A percentile compares a stretch with the other conserved stretches of the same genome.
These are phyloP conservation scores for Colletotrichum shisoi DNA, from an alignment of 2,329 filamentous ascomycete genomes.

Conservation along the genomic window DNA sequence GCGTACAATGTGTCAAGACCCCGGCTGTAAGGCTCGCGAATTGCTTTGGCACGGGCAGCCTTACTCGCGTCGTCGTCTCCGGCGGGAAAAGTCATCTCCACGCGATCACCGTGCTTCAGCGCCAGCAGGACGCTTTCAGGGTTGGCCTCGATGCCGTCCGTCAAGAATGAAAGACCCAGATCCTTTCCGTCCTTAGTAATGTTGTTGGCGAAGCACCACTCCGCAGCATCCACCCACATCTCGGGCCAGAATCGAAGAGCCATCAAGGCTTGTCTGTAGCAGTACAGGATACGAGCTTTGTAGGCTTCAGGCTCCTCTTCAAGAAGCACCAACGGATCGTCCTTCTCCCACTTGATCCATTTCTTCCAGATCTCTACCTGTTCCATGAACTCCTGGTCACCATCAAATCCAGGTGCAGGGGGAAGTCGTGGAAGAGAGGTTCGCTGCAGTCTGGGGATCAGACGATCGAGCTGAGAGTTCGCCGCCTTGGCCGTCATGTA, in stretches of 20 bases:
- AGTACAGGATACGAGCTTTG: slow-evolving; percentile 82
- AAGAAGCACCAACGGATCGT: slow-evolving; percentile 86
- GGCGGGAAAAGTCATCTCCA: slow-evolving; percentile 79
- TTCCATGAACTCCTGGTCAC: slow-evolving; percentile 80
- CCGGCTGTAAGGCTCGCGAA: slow-evolving; percentile 83
- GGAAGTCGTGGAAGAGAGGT: slow-evolving; percentile 82
- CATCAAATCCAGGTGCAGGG: slow-evolving; percentile 84
- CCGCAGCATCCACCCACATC: slow-evolving; percentile 92
- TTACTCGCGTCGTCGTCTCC: slow-evolving; percentile 80
- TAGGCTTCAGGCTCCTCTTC: slow-evolving; percentile 79
- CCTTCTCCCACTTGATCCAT: slow-evolving; percentile 96
- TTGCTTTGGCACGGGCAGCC: slow-evolving; percentile 77
- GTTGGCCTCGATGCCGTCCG: slow-evolving; percentile 85
- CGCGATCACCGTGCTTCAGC: slow-evolving; percentile 85
- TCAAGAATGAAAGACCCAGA: slow-evolving; percentile 76
- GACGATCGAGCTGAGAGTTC: slow-evolving; percentile 88
- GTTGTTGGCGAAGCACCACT: slow-evolving; percentile 86
- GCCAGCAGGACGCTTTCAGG: slow-evolving; percentile 91
- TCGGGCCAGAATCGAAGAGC: slow-evolving; percentile 93
- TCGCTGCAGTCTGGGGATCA: slow-evolving; percentile 77
- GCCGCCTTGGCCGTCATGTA: slow-evolving; percentile 97
- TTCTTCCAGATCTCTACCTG: slow-evolving; percentile 91
- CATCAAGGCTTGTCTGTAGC: slow-evolving; percentile 94
- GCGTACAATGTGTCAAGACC: slow-evolving; percentile 88
- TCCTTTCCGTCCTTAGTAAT: slow-evolving; percentile 68